Percentiles rank a stretch among this genome's conserved stretches.
Conservation (phyloP, 139 green algal species). For the Chlamydomonas eustigma region DNA sequence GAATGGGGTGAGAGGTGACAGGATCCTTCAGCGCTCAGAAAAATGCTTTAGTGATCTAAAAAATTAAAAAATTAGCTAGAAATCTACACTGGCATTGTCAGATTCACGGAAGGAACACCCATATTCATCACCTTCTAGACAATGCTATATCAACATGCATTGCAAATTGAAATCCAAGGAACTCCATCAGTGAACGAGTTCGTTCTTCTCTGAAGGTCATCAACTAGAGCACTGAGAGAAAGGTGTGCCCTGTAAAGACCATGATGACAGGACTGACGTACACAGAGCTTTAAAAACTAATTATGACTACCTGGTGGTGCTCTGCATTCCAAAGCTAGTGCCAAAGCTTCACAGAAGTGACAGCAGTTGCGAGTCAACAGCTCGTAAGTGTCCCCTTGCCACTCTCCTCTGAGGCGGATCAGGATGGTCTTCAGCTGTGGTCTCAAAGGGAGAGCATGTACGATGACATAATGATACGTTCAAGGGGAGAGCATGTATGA, state of each 20-base stretch:
- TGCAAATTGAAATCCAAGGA: neutral
- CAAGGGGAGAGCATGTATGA: no score
- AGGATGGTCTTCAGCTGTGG: slow-evolving; percentile 38
- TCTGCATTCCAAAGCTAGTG: slow-evolving; percentile 34
- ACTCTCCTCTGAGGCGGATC: slow-evolving; percentile 35
- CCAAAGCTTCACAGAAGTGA: slow-evolving; percentile 74
- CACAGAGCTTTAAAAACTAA: no score
- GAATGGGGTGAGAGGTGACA: slow-evolving; percentile 3
- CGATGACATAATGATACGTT: neutral
- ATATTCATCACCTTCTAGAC: slow-evolving; percentile 1
- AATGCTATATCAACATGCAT: neutral
- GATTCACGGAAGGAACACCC: no score
- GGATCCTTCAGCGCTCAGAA: no score
- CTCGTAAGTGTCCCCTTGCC: slow-evolving; percentile 60
- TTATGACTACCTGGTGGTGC: slow-evolving; percentile 26
- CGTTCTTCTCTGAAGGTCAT: slow-evolving; percentile 11
- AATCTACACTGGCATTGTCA: no score
- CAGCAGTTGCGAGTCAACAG: slow-evolving; percentile 71
- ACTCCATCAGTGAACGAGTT: slow-evolving; percentile 1
- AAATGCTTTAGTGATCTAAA: no score
- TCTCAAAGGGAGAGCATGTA: neutral
- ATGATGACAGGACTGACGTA: no score
- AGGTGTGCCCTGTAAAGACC: neutral
- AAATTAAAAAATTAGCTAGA: no score
- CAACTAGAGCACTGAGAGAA: neutral